These are phyloP conservation scores for Astrothelium subdiscretum DNA, from an alignment of 495 filamentous ascomycete species.

Conservation along the genomic window DNA sequence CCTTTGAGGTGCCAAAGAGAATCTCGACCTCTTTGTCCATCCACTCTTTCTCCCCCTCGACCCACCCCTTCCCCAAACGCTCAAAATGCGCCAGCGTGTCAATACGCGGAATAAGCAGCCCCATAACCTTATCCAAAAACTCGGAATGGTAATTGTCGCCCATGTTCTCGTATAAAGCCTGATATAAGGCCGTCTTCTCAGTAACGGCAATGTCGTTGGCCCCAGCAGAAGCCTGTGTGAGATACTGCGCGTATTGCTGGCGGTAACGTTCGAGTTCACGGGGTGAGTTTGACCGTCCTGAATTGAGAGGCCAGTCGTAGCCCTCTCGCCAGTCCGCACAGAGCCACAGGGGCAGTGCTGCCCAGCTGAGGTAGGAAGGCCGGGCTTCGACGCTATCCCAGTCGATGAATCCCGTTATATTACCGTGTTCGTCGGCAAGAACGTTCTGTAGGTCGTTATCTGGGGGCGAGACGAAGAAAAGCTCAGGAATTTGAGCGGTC, in stretches of 20 bases:
- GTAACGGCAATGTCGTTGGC: background rate
- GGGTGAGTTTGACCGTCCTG: background rate
- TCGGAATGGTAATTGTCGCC: background rate
- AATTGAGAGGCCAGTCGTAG: background rate
- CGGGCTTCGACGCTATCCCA: background rate
- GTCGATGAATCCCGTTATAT: background rate
- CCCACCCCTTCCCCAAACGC: background rate
- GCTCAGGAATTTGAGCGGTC: background rate
- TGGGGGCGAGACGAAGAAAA: background rate
- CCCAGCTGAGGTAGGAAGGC: background rate
- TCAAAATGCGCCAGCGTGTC: background rate
- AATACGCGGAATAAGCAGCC: background rate
- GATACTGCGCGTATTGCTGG: background rate
- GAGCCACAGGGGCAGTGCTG: background rate
- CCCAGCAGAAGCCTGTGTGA: background rate
- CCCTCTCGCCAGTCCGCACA: background rate
- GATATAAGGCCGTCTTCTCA: background rate
- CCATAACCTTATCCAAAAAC: background rate
- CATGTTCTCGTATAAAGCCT: background rate
- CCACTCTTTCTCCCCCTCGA: background rate
- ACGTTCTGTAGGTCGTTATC: background rate
- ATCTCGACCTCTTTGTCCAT: background rate
- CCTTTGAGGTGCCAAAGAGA: background rate
- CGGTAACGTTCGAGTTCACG: background rate
- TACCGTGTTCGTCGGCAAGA: background rate